phyloP scores from a whole-genome alignment of 768 basidiomycete genomes.

The Collybia mongolica region DNA sequence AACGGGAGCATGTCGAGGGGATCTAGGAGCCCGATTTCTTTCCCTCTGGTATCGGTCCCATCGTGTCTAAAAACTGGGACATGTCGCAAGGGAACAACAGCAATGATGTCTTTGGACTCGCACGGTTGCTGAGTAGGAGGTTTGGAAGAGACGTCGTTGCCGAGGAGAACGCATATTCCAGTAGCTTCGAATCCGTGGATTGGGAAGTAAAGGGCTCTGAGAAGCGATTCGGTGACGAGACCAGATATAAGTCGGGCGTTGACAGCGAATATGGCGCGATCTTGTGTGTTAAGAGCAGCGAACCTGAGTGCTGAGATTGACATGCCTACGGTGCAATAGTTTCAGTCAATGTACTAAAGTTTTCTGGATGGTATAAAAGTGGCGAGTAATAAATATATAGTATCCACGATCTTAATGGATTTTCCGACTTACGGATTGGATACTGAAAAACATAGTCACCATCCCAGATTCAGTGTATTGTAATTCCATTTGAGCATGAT shows the following conservation, averaged over 20 bases:
- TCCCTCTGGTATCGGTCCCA: conserved; percentile 23
- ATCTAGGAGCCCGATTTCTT: conserved; percentile 49
- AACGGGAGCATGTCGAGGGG: conserved; percentile 53
- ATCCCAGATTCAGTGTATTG: too few species aligned
- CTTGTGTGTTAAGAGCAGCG: conserved; percentile 28
- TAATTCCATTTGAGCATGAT: too few species aligned
- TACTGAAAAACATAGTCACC: too few species aligned
- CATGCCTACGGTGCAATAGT: conserved; percentile 16
- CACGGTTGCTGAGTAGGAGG: conserved; percentile 20
- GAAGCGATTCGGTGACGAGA: conserved; percentile 56
- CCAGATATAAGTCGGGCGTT: conserved; percentile 53
- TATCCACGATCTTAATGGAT: too few species aligned
- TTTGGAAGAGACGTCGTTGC: conserved; percentile 22
- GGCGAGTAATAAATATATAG: too few species aligned
- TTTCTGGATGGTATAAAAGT: too few species aligned
- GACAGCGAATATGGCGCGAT: conserved; percentile 48
- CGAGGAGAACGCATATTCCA: conserved; percentile 43
- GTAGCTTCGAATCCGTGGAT: conserved; percentile 27
- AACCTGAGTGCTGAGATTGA: conserved; percentile 22
- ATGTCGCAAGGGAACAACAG: conserved; percentile 45
- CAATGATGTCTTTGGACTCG: conserved; percentile 36
- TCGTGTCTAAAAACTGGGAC: conserved; percentile 45
- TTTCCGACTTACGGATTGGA: too few species aligned
- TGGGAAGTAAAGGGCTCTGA: conserved; percentile 46
- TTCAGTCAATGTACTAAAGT: background rate